Conservation (phyloP, 2,329 filamentous ascomycete genomes). For the Colletotrichum cereale region DNA sequence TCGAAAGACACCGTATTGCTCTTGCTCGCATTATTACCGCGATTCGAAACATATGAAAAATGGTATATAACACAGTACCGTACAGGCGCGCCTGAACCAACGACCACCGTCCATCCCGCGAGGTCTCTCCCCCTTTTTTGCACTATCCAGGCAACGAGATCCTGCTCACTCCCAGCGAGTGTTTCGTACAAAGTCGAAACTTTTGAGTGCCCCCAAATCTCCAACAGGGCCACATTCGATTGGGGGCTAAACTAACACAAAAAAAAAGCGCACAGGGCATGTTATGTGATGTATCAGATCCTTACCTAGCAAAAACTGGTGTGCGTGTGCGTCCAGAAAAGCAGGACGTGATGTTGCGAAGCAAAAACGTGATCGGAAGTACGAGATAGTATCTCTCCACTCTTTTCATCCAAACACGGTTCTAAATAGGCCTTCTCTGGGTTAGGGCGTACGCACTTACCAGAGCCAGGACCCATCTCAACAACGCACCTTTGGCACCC, state of each 20-base stretch:
- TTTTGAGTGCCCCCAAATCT: not conserved
- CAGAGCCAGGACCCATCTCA: conserved; percentile 64
- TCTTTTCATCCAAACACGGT: conserved; percentile 43
- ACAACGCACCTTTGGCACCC: conserved; percentile 61
- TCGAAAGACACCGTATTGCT: not conserved
- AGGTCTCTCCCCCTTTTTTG: not conserved
- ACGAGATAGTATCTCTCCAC: conserved; percentile 8
- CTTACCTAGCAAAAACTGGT: not conserved
- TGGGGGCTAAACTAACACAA: conserved; percentile 26
- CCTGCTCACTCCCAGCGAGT: conserved; percentile 29
- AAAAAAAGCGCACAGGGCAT: conserved; percentile 2
- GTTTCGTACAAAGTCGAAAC: conserved; percentile 17
- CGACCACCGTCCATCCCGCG: not conserved
- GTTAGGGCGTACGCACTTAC: conserved; percentile 48
- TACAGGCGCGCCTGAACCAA: conserved; percentile 20
- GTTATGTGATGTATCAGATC: not conserved
- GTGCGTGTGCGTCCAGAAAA: conserved; percentile 5
- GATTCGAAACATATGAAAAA: conserved; percentile 21
- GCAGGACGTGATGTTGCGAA: not conserved
- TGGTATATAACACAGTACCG: conserved; percentile 37
- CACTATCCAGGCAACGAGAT: not conserved
- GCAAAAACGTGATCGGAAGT: conserved; percentile 4
- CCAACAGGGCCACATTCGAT: not conserved
- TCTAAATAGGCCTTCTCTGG: conserved; percentile 51
- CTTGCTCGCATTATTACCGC: not conserved